Base-by-base conservation (phyloP, 2,329 filamentous ascomycete genomes). In the Trichoderma simmonsii region DNA sequence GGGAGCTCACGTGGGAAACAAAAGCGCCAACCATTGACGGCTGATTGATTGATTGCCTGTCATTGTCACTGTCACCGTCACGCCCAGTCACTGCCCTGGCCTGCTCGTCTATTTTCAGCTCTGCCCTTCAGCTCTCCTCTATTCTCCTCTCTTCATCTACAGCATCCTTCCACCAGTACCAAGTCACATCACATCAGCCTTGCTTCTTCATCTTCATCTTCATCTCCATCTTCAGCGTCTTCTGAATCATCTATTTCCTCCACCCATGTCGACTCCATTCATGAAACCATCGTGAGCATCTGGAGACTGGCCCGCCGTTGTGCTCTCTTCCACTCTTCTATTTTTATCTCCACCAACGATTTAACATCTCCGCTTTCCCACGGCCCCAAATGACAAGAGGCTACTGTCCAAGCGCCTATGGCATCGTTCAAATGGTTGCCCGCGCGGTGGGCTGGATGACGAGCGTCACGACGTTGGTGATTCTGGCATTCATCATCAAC, bases 371-470 rank as follows among this genome's bases (percentile, higher is more conserved):
- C 15, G 18, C 11, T 21, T 32, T 5, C n/a, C 18, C 28, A 5
- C 30, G 14, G 18, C 39, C 7, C 59, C 71, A 68, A 54, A 73
- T 73, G 71, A 57, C 68, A 34, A 66, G 60, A 36, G 36, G 68
- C 14, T 64, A 26, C 68, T 73, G 62, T 39, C 56, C 68, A 21
- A 57, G 61, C 48, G 32, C 56, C 18, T 71, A 73, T 62, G 71
- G 39, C 71, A 21, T 66, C 62, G 28, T 74, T 34, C 77, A 78
- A 43, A 77, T 79, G 1, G 72, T 72, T 28, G 71, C 76, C 68
- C 76, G 81, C 56, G 72, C 76, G 18, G 34, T 81, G 32, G 79
- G 77, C 57, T 82, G 81, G 81, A 64, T 79, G 43, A 78, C 78
- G 51, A 76, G 76, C 57, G 73, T 81, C n/a, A 75, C 76, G 1